Percentiles rank a stretch among this genome's conserved stretches.
phyloP scores from a whole-genome alignment of 2,329 filamentous ascomycete genomes.

The Claviceps arundinis region DNA sequence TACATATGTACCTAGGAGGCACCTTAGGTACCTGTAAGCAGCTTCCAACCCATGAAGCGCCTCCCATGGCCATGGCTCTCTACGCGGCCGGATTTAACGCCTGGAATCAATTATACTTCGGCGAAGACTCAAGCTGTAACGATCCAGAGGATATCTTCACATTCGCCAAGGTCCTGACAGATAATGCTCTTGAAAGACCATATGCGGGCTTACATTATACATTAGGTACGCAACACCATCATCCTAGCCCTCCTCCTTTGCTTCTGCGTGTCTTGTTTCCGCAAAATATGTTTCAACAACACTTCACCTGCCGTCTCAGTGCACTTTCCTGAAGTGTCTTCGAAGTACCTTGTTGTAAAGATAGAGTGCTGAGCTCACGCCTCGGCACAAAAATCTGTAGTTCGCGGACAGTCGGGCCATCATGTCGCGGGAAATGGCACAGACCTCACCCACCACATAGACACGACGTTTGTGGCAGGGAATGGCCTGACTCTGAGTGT shows the following conservation, averaged over 20 bases:
- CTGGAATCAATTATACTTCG: conserved; percentile 39
- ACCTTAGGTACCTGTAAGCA: no score
- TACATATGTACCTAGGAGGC: no score
- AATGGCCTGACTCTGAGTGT: conserved; percentile 1
- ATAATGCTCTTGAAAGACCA: conserved; percentile 21
- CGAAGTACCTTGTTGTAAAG: background rate
- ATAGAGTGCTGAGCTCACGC: background rate
- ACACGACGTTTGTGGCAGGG: background rate
- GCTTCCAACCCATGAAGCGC: background rate
- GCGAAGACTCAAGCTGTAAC: conserved; percentile 1
- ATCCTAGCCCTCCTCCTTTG: background rate
- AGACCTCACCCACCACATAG: background rate
- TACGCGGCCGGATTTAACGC: conserved; percentile 46
- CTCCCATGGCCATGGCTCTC: conserved; percentile 36
- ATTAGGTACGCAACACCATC: conserved; percentile 21
- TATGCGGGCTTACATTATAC: conserved; percentile 30
- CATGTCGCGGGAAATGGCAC: conserved; percentile 2
- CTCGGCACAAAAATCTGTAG: background rate
- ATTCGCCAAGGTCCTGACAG: conserved; percentile 30
- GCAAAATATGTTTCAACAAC: background rate
- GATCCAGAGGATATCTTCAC: conserved; percentile 32
- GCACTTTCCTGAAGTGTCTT: background rate
- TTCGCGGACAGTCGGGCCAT: background rate
- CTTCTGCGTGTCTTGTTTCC: background rate
- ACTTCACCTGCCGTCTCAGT: background rate